Base-by-base conservation (phyloP, 192 early-diverging fungal species). In the Dispira simplex region DNA sequence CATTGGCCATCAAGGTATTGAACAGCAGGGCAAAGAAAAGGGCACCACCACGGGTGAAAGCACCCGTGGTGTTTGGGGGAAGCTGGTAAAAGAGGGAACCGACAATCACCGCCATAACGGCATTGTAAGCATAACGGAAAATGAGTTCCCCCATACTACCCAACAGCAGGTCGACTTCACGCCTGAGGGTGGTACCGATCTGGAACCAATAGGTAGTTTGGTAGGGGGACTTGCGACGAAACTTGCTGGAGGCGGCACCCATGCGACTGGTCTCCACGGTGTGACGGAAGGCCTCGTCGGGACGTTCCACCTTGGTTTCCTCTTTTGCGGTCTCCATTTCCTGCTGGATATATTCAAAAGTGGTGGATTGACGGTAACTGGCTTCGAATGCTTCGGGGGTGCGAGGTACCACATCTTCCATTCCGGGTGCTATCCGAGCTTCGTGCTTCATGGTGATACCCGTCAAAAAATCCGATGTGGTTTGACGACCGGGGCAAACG, bases 401-500 rank as follows among this genome's bases (percentile, higher is more conserved):
- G 23, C 66, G 67, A 1, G 89, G 89, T 0, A 74, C 77, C 27
- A 49, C 59, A 20, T 72, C 65, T 64, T 82, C 76, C 67, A 76
- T 86, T 2, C 83, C 89, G 1, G 77, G 63, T 6, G 65, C 62
- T 18, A 79, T 65, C 13, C 73, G 67, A 53, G 80, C 81, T 65
- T 88, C 82, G 43, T 80, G 69, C 11, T 77, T 75, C 54, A 85
- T 80, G 11, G 84, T 87, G 25, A 89, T 59, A 14, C 85, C 85
- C 5, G 85, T 88, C 26, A 89, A 69, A 65, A 85, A 88, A 66
- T 91, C 87, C 0, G 86, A 78, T 0, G 81, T 82, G 2, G 84
- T 84, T 70, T 87, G 83, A 32, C 87, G 81, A 59, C 67, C 32
- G 32, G 85, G 82, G 55, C 81, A 83, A 21, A 71, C 55, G 63